phyloP scores from a whole-genome alignment of 2,329 filamentous ascomycete species.

The Pseudogymnoascus sp. region DNA sequence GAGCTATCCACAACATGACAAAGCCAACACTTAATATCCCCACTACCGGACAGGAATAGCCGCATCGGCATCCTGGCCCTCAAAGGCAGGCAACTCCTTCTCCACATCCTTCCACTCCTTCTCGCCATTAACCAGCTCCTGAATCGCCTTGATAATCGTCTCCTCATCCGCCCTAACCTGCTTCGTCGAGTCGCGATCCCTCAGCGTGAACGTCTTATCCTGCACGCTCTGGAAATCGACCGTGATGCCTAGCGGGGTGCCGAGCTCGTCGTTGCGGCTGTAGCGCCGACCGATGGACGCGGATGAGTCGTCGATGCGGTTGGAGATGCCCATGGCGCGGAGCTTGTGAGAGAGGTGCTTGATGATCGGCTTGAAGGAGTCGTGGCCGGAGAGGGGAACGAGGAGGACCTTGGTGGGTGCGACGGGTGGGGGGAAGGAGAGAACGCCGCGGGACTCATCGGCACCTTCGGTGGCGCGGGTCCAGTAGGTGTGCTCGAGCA shows the following conservation, averaged over 20 bases:
- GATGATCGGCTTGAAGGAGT: conserved; percentile 72
- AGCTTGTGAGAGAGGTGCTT: conserved; percentile 68
- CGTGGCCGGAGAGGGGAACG: conserved; percentile 76
- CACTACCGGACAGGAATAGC: not conserved
- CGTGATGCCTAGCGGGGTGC: conserved; percentile 88
- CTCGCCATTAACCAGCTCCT: conserved; percentile 38
- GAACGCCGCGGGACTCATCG: conserved; percentile 76
- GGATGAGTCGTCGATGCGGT: conserved; percentile 80
- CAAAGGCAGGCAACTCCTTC: conserved; percentile 74
- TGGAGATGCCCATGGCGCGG: conserved; percentile 69
- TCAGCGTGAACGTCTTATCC: conserved; percentile 77
- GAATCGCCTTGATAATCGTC: conserved; percentile 68
- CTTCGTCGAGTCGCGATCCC: conserved; percentile 83
- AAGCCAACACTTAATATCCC: not conserved
- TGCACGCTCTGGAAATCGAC: conserved; percentile 93
- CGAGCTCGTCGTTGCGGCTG: conserved; percentile 89
- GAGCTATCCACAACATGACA: not conserved
- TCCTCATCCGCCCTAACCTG: conserved; percentile 82
- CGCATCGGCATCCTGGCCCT: conserved; percentile 60
- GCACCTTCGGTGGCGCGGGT: conserved; percentile 62
- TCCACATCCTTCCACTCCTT: conserved; percentile 64
- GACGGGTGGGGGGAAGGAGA: conserved; percentile 68
- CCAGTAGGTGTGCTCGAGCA: conserved; percentile 97
- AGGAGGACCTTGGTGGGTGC: conserved; percentile 95
- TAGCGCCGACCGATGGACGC: conserved; percentile 94